Base-by-base conservation (phyloP, 2,329 filamentous ascomycete genomes). In the Diaporthe sp. region DNA sequence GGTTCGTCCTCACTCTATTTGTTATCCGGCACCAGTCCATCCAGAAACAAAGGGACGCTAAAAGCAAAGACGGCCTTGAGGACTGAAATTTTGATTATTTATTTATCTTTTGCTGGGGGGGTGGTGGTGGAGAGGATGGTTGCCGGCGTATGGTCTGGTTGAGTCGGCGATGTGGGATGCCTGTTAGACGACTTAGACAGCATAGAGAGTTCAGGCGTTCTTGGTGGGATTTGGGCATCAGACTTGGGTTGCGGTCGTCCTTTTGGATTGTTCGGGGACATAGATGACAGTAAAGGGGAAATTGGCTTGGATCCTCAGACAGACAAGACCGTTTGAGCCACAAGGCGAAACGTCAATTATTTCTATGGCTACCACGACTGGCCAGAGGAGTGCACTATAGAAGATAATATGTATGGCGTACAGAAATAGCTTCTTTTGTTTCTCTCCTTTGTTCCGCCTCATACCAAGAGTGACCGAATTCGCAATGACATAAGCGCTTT, bases 1-100 rank as follows among this genome's bases (percentile, higher is more conserved):
- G 94, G 0, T 86, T 97, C 1, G 83, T 86, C 0, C 90, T 96
- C 51, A 94, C 92, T 71, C 83, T 97, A 42, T 94, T 90, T 88
- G 91, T 92, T 39, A 95, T 96, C 73, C 86, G 88, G 72, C 88
- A 91, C 76, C 91, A 93, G 82, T 85, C 86, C 73, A 78, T 79
- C 25, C 80, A 84, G 73, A 82, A 84, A 71, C 74, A 84, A 25
- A 85, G 80, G 76, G 86, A 86, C 72, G 81, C 78, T n/a, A 81
- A 82, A 76, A 80, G 79, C 67, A 84, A 84, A 75, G 82, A 81
- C 2, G 82, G 83, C 6, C 78, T 80, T 5, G 83, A 87, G 71
- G 85, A 87, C 67, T 83, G 79, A 60, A 12, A 8, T 51, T 51
- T 53, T 25, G 44, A 1, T 51, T 53, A 12, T 53, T 25, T 13